Base-by-base conservation (phyloP, 352 stramenopile species). In the Pythium phragmitis region DNA sequence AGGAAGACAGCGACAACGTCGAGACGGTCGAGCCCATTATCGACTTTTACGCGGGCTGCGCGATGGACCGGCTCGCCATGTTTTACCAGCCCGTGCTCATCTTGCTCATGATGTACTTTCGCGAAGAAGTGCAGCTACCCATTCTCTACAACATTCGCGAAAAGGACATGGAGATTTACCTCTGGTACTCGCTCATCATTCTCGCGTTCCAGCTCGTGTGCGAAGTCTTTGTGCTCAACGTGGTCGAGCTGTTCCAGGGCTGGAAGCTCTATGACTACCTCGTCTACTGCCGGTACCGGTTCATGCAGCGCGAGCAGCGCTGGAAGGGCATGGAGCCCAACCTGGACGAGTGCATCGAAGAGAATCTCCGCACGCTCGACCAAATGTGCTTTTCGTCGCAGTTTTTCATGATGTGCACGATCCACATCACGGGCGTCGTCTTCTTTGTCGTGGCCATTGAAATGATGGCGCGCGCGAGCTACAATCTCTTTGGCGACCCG, bases 181-280 rank as follows among this genome's bases (percentile, higher is more conserved):
- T 98, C 3, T 92, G 91, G 67, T 99, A 98, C 69, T 94, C 91
- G 17, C 69, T 98, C 13, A 91, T 98, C 43, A 98, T 98, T 45
- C 88, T 99, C 37, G 75, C 91, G 36, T 99, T 99, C 69, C 92
- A 98, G 77, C 78, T 98, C 17, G 77, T 98, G 28, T 80, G 81
- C 7, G 96, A 99, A 67, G 85, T 98, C 6, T 98, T 99, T 65
- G 88, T 99, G 37, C 87, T 98, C 33, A 94, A 98, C 66, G 81
- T 94, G 5, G 81, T 98, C n/a, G 96, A 99, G 76, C 86, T 98
- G 19, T 98, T 98, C 67, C 91, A 98, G 63, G 96, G 96, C 39
- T 99, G 96, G 97, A 99, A 99, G 70, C 94, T 99, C 7, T 98
- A 98, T 60, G 96, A 99, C 63, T 99, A 99, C 55, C 81, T 99